Conservation (phyloP, 2,329 filamentous ascomycete species). For the Aspergillus fumigatiaffinis region DNA sequence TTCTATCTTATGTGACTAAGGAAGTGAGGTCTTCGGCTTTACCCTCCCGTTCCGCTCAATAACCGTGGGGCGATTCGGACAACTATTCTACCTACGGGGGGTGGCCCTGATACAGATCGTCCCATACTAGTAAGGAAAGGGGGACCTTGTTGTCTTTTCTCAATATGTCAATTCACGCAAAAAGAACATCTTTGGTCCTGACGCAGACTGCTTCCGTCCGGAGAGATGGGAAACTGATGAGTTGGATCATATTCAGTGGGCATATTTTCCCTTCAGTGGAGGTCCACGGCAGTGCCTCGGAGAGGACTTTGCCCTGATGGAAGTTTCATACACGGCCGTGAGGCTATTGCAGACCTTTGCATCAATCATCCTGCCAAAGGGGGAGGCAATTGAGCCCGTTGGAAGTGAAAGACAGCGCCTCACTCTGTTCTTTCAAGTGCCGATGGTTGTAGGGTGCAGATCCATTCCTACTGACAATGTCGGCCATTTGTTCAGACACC, state of each 20-base stretch:
- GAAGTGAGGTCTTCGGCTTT: slow-evolving; percentile 27
- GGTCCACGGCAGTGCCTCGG: slow-evolving; percentile 26
- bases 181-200: slow-evolving; percentile 22
- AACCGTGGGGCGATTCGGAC: slow-evolving; percentile 29
- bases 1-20: background rate
- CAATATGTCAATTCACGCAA: slow-evolving; percentile 43
- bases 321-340: slow-evolving; percentile 21
- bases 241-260: slow-evolving; percentile 20
- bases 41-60: slow-evolving; percentile 39
- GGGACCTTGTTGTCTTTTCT: slow-evolving; percentile 20
- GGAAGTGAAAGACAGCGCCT: no score
- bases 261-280: slow-evolving; percentile 29
- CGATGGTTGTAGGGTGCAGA: no score
- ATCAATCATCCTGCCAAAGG: no score
- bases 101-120: slow-evolving; percentile 50
- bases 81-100: slow-evolving; percentile 43
- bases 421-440: no score
- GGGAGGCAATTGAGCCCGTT: no score
- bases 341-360: slow-evolving; percentile 10
- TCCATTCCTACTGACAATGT: no score
- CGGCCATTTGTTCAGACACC: no score
- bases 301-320: slow-evolving; percentile 17
- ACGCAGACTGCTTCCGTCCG: slow-evolving; percentile 19
- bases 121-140: slow-evolving; percentile 28
- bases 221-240: slow-evolving; percentile 24